Base-by-base conservation (phyloP, 495 filamentous ascomycete species). In the Rostrohypoxylon terebratum region DNA sequence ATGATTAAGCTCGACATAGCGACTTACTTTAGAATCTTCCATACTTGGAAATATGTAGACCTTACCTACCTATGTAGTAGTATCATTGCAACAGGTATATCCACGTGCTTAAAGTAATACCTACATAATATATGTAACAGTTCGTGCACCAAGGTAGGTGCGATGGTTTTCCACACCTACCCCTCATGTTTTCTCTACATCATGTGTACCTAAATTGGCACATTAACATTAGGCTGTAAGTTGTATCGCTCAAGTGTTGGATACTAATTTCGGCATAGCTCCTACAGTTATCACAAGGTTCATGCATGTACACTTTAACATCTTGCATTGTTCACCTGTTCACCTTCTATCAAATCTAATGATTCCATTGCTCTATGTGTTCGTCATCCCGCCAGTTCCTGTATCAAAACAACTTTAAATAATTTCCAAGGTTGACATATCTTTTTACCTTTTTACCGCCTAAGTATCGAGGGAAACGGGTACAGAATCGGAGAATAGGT, bases 251-350 rank as follows among this genome's bases (percentile, higher is more conserved):
- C 18, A 38, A 21, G 54, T 69, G 23, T n/a, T 63, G 10, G 20
- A 11, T 68, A 61, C 51, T 33, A 16, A 18, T 51, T 62, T 68
- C 69, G 69, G 63, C 63, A 68, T 63, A 63, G 31, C 33, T 59
- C 23, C 50, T 20, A 38, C 13, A 65, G 34, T 13, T 55, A 14
- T n/a, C 34, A 10, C 28, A 55, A 20, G n/a, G 51, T 55, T 55
- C 31, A 18, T 55, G 51, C 31, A 18, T 55, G 51, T 55, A 55
- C 51, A 55, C 34, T 20, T 13, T 18, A 20, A 25, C 36, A 48
- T 50, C 40, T 38, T 38, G 14, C 20, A 69, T 31, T 21, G 23
- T 59, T 69, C 59, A 57, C 34, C 50, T 51, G 6, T 11, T 63
- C 50, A 50, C 63, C 47, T 28, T 66, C 50, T 36, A 9, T 55